These are phyloP conservation scores for Erythrophleum ivorense DNA, from an alignment of 331 rosid species.

Conservation along the genomic window DNA sequence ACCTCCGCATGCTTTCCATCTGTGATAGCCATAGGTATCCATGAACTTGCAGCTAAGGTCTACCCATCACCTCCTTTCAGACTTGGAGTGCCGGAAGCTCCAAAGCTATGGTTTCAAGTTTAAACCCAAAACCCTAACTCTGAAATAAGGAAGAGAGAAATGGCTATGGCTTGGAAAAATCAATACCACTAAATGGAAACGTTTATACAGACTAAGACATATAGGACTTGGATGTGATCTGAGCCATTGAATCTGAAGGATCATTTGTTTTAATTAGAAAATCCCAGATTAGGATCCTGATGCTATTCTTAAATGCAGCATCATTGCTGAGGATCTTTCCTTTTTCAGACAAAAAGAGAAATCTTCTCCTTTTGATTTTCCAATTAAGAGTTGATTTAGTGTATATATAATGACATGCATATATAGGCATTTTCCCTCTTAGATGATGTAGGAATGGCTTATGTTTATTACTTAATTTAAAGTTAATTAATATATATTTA, in stretches of 20 bases:
- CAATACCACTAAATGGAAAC: neutral
- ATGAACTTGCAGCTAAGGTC: conserved; percentile 2
- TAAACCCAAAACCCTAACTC: no score
- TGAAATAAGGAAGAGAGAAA: neutral
- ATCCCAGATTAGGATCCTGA: neutral
- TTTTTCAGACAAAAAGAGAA: neutral
- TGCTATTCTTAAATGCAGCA: neutral
- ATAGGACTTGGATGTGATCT: neutral
- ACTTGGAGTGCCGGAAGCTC: neutral
- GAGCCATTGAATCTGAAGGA: neutral
- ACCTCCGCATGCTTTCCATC: neutral
- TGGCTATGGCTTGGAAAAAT: neutral
- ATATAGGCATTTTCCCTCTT: neutral
- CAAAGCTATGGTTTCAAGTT: neutral
- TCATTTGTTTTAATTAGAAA: neutral
- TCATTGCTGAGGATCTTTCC: neutral
- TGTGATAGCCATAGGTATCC: neutral
- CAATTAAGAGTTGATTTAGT: neutral
- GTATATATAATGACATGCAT: neutral
- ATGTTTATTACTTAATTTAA: neutral
- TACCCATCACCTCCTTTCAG: conserved; percentile 12
- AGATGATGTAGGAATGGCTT: neutral
- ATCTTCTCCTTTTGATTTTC: neutral
- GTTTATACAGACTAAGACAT: neutral
- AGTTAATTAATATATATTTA: neutral